Base-by-base conservation (phyloP, 2,329 filamentous ascomycete genomes). In the Volutella citrinella region DNA sequence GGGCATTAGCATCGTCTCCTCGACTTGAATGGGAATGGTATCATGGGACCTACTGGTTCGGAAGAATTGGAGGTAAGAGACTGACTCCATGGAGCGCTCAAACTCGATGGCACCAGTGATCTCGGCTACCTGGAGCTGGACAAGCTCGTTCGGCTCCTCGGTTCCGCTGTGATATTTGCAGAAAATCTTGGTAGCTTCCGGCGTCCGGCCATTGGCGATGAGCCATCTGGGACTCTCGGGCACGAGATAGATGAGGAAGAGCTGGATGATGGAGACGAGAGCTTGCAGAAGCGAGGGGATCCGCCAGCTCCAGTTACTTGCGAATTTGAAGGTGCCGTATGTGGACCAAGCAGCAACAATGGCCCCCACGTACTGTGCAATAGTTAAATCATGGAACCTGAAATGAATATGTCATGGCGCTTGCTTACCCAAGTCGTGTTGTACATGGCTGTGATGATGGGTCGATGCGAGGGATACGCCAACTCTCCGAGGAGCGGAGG, bases 391-490 rank as follows among this genome's bases (percentile, higher is more conserved):
- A n/a, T n/a, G n/a, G n/a, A n/a, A n/a, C 7, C 2, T 19, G 2
- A 13, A 4, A 14, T 7, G 17, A 18, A 27, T 12, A 10, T 16
- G 12, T 7, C 13, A 5, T 25, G 10, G 14, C 5, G 10, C 7
- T 17, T 11, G 10, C 38, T 25, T 30, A 52, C 48, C 32, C 45
- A 56, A 15, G 47, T 43, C 4, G 46, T 67, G 34, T 74, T 74
- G 59, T 72, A 76, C 5, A 76, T 56, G 4, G 69, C 68, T 2
- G 69, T 74, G 16, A 55, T 34, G 13, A 51, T 52, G 4, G 50
- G 51, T 11, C 58, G 48, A 29, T 62, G 52, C 1, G 52, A 52
- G 3, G 58, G 56, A 31, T 59, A 55, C 4, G 58, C 56, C 7
- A 60, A 36, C 33, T 62, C 57, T 2, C 52, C 45, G 14, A 63